Evolutionary conservation across 345 rosid species (phyloP).

Genomic region (Eutrema japonicum): DNA sequence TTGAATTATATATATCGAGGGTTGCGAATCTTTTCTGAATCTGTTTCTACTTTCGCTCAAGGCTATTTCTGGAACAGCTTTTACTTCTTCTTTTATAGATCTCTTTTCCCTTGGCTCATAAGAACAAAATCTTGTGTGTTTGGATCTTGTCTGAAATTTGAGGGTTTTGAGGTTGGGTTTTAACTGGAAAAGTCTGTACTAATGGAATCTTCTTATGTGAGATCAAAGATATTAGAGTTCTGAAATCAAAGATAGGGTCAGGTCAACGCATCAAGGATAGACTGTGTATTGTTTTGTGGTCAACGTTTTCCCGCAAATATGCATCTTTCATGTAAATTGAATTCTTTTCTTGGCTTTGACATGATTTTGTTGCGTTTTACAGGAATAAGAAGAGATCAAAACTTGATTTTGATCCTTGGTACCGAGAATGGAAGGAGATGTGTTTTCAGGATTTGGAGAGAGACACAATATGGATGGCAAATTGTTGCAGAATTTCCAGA

Average conservation of each 20-base stretch:
- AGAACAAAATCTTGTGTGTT: conserved; percentile 23
- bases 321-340: conserved; percentile 16
- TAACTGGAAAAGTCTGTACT: conserved; percentile 6
- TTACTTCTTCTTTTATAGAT: conserved; percentile 24
- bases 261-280: conserved; percentile 32
- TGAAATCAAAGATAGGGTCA: conserved; percentile 29
- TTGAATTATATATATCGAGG: background rate
- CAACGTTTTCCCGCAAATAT: conserved; percentile 7
- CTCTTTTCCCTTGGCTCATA: conserved; percentile 36
- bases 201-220: conserved; percentile 18
- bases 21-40: conserved; percentile 35
- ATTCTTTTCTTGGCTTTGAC: conserved; percentile 6
- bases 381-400: conserved; percentile 18
- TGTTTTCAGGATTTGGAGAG: conserved; percentile 60
- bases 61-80: conserved; percentile 28
- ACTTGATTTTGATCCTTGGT: conserved; percentile 24
- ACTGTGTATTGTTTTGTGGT: conserved; percentile 21
- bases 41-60: conserved; percentile 26
- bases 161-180: conserved; percentile 19
- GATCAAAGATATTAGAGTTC: conserved; percentile 24
- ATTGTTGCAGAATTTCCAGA: conserved; percentile 69
- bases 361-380: conserved; percentile 10
- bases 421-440: conserved; percentile 70
- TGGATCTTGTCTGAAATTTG: conserved; percentile 19
- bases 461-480: conserved; percentile 64